A percentile compares a stretch with the other conserved stretches of the same genome.
Conservation (phyloP, 345 rosid species). For the Gossypium herbaceum region DNA sequence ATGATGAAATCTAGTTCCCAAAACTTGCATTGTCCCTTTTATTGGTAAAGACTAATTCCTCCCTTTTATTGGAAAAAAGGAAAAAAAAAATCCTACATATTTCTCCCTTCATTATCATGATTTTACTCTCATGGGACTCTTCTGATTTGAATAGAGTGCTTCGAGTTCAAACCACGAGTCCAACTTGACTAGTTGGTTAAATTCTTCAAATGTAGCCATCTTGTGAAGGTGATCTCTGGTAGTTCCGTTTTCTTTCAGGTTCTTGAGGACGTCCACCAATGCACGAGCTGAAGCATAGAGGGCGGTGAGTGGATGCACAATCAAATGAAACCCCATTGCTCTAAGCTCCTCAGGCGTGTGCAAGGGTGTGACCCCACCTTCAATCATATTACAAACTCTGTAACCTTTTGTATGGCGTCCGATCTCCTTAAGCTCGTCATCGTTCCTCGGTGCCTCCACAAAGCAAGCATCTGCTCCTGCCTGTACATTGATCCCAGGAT, state of each 20-base stretch:
- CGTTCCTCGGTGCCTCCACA: constrained; percentile 50
- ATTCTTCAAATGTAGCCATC: constrained; percentile 45
- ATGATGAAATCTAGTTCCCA: not conserved
- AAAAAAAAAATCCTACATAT: not conserved
- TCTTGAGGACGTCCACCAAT: constrained; percentile 38
- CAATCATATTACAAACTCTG: constrained; percentile 47
- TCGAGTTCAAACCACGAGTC: constrained; percentile 13
- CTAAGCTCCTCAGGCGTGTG: constrained; percentile 47
- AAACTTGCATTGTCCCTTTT: no score
- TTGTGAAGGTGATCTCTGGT: constrained; percentile 36
- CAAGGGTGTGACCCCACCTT: constrained; percentile 53
- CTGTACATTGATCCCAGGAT: constrained; percentile 9
- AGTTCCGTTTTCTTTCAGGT: constrained; percentile 37
- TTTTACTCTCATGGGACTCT: not conserved
- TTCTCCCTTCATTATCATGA: constrained; percentile 4
- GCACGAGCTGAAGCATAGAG: constrained; percentile 44
- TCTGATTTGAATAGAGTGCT: not conserved
- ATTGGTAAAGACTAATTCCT: no score
- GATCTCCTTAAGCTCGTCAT: constrained; percentile 41
- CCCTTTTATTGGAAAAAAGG: not conserved
- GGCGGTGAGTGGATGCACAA: constrained; percentile 29
- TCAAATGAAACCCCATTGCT: constrained; percentile 47
- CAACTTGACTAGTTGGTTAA: constrained; percentile 37
- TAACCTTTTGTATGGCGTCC: constrained; percentile 37
- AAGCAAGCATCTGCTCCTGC: constrained; percentile 54